Base-by-base conservation (phyloP, 2,329 filamentous ascomycete genomes). In the Colletotrichum sp. region DNA sequence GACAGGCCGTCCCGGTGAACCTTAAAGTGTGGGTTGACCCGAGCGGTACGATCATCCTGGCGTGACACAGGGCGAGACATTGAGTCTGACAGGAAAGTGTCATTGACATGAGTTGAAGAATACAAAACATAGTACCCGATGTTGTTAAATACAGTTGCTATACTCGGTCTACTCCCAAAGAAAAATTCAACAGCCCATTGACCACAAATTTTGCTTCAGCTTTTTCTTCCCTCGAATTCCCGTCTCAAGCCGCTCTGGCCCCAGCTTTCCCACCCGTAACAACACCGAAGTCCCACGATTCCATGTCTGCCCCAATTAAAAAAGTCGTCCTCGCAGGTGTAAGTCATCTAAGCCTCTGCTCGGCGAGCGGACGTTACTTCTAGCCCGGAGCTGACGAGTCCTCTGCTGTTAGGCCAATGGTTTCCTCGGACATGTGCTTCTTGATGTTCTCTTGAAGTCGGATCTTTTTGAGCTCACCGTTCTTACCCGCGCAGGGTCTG, bases 401-500 rank as follows among this genome's bases (percentile, higher is more conserved):
- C 7, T 18, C 57, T 68, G n/a, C 21, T 34, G 13, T 10, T 16
- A 85, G 84, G 84, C 80, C 16, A 80, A 80, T 6, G 84, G 84
- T 57, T 81, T 79, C 70, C 77, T 85, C 9, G 84, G 84, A 55
- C 77, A 67, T 16, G 74, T 78, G 15, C 79, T 86, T 16, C 78
- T 84, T 39, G 44, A 77, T 55, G 81, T 80, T 30, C 83, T 86
- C 21, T 70, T 84, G 34, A 68, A 79, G 10, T 80, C 81, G 8
- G 82, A 82, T 62, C 36, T 60, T 26, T 86, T 87, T 80, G 82
- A 85, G 77, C 59, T 87, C 66, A 83, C 79, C 28, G 81, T 85
- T 28, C 80, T 87, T n/a, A 81, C 82, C 52, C 84, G 86, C 52
- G 75, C 79, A 26, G 85, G 86, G 64, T 92, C 90, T 8, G 78